Evolutionary conservation across 1,284 basidiomycete species (phyloP), one percentile per base, ranked within the genome.

Genomic region (Ceratobasidium sp.): DNA sequence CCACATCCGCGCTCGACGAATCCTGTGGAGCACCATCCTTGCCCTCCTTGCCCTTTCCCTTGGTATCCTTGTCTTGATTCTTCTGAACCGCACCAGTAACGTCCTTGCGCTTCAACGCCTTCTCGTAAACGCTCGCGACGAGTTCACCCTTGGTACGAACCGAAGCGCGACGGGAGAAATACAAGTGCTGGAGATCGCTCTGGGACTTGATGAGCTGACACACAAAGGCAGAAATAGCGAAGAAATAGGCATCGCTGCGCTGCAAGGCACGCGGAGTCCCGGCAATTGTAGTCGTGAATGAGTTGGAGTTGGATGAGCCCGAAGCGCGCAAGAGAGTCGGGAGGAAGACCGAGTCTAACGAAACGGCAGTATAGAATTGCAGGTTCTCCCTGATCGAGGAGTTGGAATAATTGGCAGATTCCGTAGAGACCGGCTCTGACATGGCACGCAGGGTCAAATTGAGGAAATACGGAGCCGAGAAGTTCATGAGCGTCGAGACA

Each of bases 191-290:
- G 17, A 76, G 71, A 41, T 73, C 71, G n/a, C 36, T 57, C 44
- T 76, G 71, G 1, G 36, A 45, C 54, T 74, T 76, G 50, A 57
- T 33, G 7, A 76, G 29, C 33, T 73, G 71, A 36, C 54, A 54
- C 5, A 73, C 2, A 51, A 76, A 74, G 7, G 59, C 33, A 29
- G 65, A 29, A 41, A 59, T 24, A 17, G 75, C 59, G 45, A 48
- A 73, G 65, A 76, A 54, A 56, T 76, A 76, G 15, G 75, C 71
- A 17, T 67, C 31, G 11, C 44, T 62, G 62, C 73, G 73, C 29
- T 45, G 29, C 59, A 60, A 17, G 24, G 22, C n/a, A n/a, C 67
- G 67, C 2, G 48, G 11, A 33, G 67, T 11, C n/a, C 22, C n/a
- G n/a, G n/a, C n/a, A n/a, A n/a, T 47, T 6, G 56, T 41, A 11